Base-by-base conservation (phyloP, 1,284 basidiomycete species). In the Cystobasidium slooffiae region DNA sequence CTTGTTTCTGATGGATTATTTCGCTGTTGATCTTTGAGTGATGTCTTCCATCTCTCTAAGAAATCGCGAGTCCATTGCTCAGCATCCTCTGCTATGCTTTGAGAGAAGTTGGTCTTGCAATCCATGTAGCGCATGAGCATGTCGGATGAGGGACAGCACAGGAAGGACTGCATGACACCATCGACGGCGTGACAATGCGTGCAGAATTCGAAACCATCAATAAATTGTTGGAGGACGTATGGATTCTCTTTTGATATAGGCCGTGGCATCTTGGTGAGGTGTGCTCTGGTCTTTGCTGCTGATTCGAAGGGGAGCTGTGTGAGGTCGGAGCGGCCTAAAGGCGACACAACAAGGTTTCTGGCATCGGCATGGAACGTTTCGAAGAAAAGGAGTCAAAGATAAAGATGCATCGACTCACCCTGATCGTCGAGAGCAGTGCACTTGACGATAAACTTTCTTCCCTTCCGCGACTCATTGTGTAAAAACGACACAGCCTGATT, bases 71-170 rank as follows among this genome's bases (percentile, higher is more conserved):
- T 84, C 83, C 83, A 84, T 47, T 77, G 65, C 68, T 82, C 80
- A 0, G 83, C 82, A 8, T 79, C 76, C 39, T 77, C 75, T 37
- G 82, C 83, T 41, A 83, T 80, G 10, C 75, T 66, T 8, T 78
- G 76, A 37, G 78, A 74, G 6, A 81, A 82, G 6, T 79, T 80
- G 66, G 82, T 79, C 65, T 82, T 53, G 41, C 66, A 69, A 20
- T 75, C 68, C 39, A 75, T 81, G 75, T 84, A 84, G 0, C 83
- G 83, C 84, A 84, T 84, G 59, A 84, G 79, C 83, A 84, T 84
- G 77, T 84, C 83, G 78, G 83, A 84, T 0, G 65, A 76, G 0
- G 83, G 84, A 66, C 83, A 84, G 56, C 82, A 81, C 22, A 84
- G 82, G 76, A 84, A 84, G 5, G 83, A 83, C n/a, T 80, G 81